These are phyloP conservation scores for Begonia fuchsioides DNA, from an alignment of 306 rosid genomes.

Conservation along the genomic window DNA sequence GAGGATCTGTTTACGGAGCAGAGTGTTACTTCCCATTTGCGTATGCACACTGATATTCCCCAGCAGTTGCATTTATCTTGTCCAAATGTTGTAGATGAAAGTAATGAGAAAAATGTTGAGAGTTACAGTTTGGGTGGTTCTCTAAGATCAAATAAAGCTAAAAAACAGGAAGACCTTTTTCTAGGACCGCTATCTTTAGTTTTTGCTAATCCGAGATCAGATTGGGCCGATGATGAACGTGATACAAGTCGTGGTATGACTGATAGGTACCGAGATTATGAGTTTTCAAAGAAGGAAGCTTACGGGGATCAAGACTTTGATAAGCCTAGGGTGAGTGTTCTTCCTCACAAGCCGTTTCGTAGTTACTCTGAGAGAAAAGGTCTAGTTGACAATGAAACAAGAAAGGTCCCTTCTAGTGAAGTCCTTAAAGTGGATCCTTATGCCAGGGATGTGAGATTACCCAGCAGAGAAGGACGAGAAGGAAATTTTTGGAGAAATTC, in stretches of 20 bases:
- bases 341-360: constrained; percentile 46
- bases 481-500: constrained; percentile 53
- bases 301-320: constrained; percentile 75
- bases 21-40: constrained; percentile 17
- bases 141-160: constrained; percentile 16
- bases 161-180: constrained; percentile 52
- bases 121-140: constrained; percentile 22
- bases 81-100: constrained; percentile 13
- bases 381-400: constrained; percentile 61
- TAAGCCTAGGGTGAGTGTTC: constrained; percentile 54
- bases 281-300: constrained; percentile 42
- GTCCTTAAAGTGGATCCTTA: constrained; percentile 44
- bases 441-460: constrained; percentile 29
- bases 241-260: constrained; percentile 62
- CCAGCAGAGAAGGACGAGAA: constrained; percentile 50
- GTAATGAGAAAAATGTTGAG: constrained; percentile 18
- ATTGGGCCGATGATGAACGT: constrained; percentile 99
- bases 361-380: constrained; percentile 43
- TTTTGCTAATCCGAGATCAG: constrained; percentile 55
- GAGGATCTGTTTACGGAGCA: constrained; percentile 31
- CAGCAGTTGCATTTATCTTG: constrained; percentile 23
- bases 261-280: constrained; percentile 54
- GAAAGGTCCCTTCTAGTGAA: constrained; percentile 52
- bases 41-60: constrained; percentile 18
- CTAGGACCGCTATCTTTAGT: constrained; percentile 70